Evolutionary conservation across 345 rosid species (phyloP).

Genomic region (Cardiospermum halicacabum): DNA sequence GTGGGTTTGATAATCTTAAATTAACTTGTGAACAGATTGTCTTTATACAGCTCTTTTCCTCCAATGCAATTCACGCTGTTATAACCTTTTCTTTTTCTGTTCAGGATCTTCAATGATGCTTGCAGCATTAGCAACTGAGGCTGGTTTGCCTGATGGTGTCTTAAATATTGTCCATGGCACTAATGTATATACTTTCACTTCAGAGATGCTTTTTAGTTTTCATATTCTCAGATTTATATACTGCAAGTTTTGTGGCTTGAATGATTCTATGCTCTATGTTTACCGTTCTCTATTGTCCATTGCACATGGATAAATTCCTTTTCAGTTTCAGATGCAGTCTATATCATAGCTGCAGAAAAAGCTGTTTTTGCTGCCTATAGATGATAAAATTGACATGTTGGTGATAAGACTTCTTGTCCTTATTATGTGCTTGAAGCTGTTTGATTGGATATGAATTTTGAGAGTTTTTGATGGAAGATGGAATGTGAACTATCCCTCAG

Average conservation of each 20-base stretch:
- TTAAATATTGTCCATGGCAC: slow-evolving; percentile 42
- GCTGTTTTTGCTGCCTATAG: neutral
- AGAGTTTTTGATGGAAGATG: neutral
- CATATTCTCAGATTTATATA: slow-evolving; percentile 2
- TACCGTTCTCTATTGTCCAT: neutral
- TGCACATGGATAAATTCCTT: slow-evolving; percentile 5
- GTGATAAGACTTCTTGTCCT: neutral
- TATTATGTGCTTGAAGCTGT: neutral
- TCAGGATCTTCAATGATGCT: slow-evolving; percentile 36
- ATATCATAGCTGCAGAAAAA: neutral
- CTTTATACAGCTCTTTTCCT: neutral
- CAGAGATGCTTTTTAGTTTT: neutral
- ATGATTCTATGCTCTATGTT: neutral
- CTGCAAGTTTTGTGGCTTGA: neutral
- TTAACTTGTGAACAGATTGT: neutral
- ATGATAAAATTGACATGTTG: neutral
- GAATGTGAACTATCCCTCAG: neutral
- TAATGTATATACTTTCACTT: slow-evolving; percentile 23
- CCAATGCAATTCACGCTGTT: neutral
- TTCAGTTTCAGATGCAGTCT: neutral
- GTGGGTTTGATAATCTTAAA: neutral
- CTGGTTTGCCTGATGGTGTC: slow-evolving; percentile 40
- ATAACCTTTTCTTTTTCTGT: neutral
- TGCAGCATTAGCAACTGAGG: slow-evolving; percentile 34
- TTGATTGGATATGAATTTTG: neutral